Evolutionary conservation across 2,329 filamentous ascomycete species (phyloP).

Genomic region (Ascochyta rabiei): DNA sequence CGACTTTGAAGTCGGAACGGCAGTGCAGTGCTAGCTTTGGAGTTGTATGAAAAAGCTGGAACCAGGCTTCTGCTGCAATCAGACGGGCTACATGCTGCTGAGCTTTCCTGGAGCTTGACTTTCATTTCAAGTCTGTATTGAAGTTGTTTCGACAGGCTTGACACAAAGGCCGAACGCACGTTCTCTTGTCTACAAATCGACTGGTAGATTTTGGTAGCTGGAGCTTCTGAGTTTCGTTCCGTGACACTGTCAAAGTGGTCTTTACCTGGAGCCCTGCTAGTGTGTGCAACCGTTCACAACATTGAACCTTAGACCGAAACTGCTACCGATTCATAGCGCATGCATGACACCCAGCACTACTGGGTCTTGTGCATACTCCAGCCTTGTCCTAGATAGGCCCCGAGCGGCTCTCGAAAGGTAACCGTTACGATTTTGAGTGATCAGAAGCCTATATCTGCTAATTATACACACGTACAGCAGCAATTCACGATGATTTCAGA

Average conservation of each 20-base stretch:
- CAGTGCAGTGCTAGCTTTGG: no score
- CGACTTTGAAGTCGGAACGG: no score
- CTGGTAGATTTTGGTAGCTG: neutral
- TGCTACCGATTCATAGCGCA: neutral
- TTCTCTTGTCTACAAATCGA: neutral
- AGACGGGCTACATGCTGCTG: neutral
- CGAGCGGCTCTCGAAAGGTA: neutral
- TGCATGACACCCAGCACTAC: conserved; percentile 3
- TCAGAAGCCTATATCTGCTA: neutral
- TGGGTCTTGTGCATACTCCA: neutral
- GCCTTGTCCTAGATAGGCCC: neutral
- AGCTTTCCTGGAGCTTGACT: no score
- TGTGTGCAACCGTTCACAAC: neutral
- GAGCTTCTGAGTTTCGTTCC: neutral
- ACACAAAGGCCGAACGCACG: no score
- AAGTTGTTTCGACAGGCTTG: neutral
- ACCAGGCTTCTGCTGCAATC: neutral
- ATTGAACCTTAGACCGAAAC: neutral
- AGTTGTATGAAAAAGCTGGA: neutral
- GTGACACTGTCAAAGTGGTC: neutral
- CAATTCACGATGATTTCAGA: neutral
- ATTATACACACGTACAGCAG: conserved; percentile 2
- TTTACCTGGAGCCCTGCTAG: neutral
- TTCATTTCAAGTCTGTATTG: neutral
- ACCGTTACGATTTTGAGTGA: neutral